A percentile compares a stretch with the other conserved stretches of the same genome.
phyloP scores from a whole-genome alignment of 1,139 yeast species.

The Tardiomyces depauwii region DNA sequence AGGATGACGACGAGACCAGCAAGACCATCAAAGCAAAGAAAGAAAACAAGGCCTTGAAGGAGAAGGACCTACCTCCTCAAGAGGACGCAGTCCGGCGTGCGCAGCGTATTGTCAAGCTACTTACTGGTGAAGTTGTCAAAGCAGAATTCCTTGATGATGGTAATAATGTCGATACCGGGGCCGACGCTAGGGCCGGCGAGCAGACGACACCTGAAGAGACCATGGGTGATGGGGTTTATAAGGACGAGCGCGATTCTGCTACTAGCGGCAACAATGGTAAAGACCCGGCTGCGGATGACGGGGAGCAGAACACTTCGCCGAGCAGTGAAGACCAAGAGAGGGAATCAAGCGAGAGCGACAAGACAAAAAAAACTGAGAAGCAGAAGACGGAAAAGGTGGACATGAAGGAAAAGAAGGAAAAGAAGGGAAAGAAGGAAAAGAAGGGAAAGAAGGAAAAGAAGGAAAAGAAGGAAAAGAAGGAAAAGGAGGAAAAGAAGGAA shows the following conservation, averaged over 20 bases:
- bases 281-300: too few relatives aligned
- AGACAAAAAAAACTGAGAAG: too few relatives aligned
- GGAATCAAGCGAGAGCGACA: too few relatives aligned
- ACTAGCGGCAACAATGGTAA: too few relatives aligned
- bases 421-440: slow-evolving; percentile 6
- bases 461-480: slow-evolving; percentile 28
- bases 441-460: slow-evolving; percentile 24
- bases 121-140: slow-evolving; percentile 12
- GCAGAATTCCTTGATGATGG: slow-evolving; percentile 13
- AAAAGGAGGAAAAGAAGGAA: slow-evolving; percentile 27
- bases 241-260: too few relatives aligned
- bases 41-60: neutral
- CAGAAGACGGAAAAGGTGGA: slow-evolving; percentile 4
- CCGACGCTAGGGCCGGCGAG: neutral
- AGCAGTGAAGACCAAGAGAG: too few relatives aligned
- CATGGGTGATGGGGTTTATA: too few relatives aligned
- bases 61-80: slow-evolving; percentile 10
- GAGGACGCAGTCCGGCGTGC: slow-evolving; percentile 18
- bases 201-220: too few relatives aligned
- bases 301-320: too few relatives aligned
- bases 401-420: slow-evolving; percentile 1
- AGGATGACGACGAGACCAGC: neutral
- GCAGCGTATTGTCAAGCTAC: slow-evolving; percentile 10
- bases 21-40: neutral
- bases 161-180: neutral